Evolutionary conservation across 345 rosid genomes (phyloP), one percentile per base, ranked within the genome.

Genomic region (Iberis pinnata): DNA sequence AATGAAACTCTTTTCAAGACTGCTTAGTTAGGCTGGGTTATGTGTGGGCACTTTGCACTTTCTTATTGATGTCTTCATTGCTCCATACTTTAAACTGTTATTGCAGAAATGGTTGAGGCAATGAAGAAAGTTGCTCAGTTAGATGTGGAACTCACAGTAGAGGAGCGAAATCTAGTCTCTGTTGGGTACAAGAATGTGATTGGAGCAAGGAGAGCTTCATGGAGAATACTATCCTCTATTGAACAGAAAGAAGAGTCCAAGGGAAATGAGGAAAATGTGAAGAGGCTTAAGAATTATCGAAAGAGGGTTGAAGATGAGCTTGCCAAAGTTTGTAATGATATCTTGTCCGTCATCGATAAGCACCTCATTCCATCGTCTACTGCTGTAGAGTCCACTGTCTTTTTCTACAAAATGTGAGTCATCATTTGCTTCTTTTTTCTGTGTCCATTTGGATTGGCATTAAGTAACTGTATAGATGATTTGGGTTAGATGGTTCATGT

Each of bases 141-240:
- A 19, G 73, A 77, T 38, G 65, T 69, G 39, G 83, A 82, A 49
- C 68, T 78, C 53, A 70, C 81, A 0, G 76, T 77, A 6, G 89
- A 82, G 63, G 85, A 82, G 75, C 59, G 83, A 27, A 82, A 79
- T 58, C 65, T 79, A 0, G 75, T 82, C n/a, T 82, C 89, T 13
- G 89, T 82, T 1, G 89, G 79, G 4, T 82, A 75, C 73, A 82
- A 82, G 78, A 77, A 82, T 60, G 83, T 79, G 67, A 73, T 82
- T 14, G 89, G 89, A 2, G 77, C 81, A 0, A 69, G 85, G 54
- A 69, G 88, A 52, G 85, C 88, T 7, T 79, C 82, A 2, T 79
- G 83, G 88, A 63, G 88, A 53, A 79, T 82, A 25, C 51, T 82
- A 20, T 82, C 82, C 2, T 77, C 89, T 24, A 75, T 82, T 6